These are phyloP conservation scores for Penicillium sp. DNA, from an alignment of 2,329 filamentous ascomycete genomes.

Conservation along the genomic window DNA sequence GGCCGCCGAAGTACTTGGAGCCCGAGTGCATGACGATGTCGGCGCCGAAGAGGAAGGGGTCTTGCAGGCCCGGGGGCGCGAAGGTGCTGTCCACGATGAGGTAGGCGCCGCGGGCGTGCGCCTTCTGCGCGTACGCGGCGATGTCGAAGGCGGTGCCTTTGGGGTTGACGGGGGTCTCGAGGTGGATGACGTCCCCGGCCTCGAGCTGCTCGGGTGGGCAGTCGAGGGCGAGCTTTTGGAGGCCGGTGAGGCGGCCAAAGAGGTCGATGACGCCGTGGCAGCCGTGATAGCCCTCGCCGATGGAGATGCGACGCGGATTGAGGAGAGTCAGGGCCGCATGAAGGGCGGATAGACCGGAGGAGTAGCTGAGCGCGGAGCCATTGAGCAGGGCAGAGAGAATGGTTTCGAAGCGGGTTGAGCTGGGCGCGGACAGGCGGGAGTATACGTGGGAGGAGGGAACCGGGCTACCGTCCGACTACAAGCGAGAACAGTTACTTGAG, in stretches of 20 bases:
- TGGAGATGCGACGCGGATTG: slow-evolving; percentile 78
- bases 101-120: slow-evolving; percentile 68
- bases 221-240: slow-evolving; percentile 69
- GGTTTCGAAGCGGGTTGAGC: slow-evolving; percentile 78
- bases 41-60: slow-evolving; percentile 77
- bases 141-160: slow-evolving; percentile 78
- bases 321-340: slow-evolving; percentile 81
- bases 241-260: slow-evolving; percentile 70
- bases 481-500: background rate
- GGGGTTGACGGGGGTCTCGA: slow-evolving; percentile 93
- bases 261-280: slow-evolving; percentile 81
- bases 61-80: slow-evolving; percentile 81
- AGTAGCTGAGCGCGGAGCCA: slow-evolving; percentile 68
- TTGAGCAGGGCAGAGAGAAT: slow-evolving; percentile 71
- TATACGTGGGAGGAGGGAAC: slow-evolving; percentile 64
- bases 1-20: slow-evolving; percentile 94
- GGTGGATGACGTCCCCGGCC: slow-evolving; percentile 77
- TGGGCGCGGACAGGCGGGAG: slow-evolving; percentile 75
- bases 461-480: slow-evolving; percentile 20
- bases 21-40: slow-evolving; percentile 90
- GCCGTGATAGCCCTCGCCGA: slow-evolving; percentile 86
- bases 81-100: slow-evolving; percentile 90
- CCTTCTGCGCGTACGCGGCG: slow-evolving; percentile 66
- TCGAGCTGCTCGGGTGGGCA: slow-evolving; percentile 64
- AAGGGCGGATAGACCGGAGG: slow-evolving; percentile 81